Evolutionary conservation across 495 filamentous ascomycete species (phyloP), one percentile per base, ranked within the genome.

Genomic region (Xylaria bambusicola): DNA sequence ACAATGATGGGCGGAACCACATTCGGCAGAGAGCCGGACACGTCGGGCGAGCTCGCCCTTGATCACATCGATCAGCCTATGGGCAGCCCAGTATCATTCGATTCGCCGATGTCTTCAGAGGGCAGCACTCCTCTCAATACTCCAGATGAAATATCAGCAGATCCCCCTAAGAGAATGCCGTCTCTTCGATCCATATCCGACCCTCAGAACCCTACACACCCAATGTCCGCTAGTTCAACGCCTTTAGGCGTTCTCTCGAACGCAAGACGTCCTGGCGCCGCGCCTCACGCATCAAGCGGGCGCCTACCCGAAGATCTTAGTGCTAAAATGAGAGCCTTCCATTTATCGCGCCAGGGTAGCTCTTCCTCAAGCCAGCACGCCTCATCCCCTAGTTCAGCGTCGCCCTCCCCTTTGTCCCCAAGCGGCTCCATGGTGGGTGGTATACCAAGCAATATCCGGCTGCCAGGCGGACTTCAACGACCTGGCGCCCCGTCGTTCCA

Each of bases 181-280:
- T 83, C 82, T 4, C 61, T 86, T 33, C 77, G 81, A 58, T 78
- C 82, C 6, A 71, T 83, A 21, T 81, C 81, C 55, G 86, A 87
- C 54, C 73, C 78, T 2, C 81, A 82, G 26, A 67, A 72, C 23
- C 56, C 70, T 1, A 71, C 72, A 6, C 76, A 76, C 42, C 62
- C 58, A 31, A 89, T 94, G 80, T 88, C 80, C 53, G 73, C 88
- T 2, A 89, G 87, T 18, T 93, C 93, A 18, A 91, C 86, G 50
- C 90, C 89, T 52, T 72, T 95, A 27, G 93, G 89, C n/a, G 83
- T 86, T 36, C 70, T 96, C 63, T 93, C 89, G 68, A 91, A 88
- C 50, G 91, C 90, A 21, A 85, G 91, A 55, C 80, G 86, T 64
- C 84, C 86, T 38, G 71, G 74, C 36, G 72, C 78, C n/a, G 74